These are phyloP conservation scores for Aspergillus neotritici DNA, from an alignment of 2,329 filamentous ascomycete genomes.

Conservation along the genomic window DNA sequence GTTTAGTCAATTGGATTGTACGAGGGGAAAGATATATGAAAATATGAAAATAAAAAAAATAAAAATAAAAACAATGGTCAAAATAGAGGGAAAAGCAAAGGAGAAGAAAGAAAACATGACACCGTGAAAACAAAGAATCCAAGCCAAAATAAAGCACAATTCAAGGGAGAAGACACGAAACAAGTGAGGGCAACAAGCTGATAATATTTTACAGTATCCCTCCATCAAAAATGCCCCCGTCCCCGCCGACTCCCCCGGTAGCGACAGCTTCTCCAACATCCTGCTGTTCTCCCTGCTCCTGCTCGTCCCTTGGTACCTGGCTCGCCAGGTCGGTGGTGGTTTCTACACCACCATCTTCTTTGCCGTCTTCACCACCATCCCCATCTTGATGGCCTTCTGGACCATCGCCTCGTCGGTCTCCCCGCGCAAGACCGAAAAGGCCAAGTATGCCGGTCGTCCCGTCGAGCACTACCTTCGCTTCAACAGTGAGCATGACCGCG, in stretches of 20 bases:
- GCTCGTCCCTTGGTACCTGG: slow-evolving; percentile 69
- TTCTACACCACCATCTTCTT: slow-evolving; percentile 86
- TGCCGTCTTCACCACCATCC: slow-evolving; percentile 68
- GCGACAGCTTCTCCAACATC: slow-evolving; percentile 80
- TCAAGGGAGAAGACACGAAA: too few relatives aligned
- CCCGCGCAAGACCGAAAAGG: slow-evolving; percentile 90
- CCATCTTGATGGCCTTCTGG: slow-evolving; percentile 80
- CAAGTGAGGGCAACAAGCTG: slow-evolving; percentile 4
- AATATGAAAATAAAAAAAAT: too few relatives aligned
- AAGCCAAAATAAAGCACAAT: too few relatives aligned
- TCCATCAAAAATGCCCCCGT: slow-evolving; percentile 91
- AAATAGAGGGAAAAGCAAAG: too few relatives aligned
- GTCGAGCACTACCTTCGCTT: slow-evolving; percentile 74
- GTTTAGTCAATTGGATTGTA: not conserved
- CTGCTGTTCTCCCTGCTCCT: slow-evolving; percentile 66
- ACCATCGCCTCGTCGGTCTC: slow-evolving; percentile 70
- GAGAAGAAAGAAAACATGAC: too few relatives aligned
- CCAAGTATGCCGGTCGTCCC: slow-evolving; percentile 73
- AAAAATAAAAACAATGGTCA: slow-evolving; percentile 1
- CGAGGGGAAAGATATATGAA: too few relatives aligned
- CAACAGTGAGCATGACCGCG: slow-evolving; percentile 42
- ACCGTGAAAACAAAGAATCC: too few relatives aligned
- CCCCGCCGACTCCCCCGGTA: slow-evolving; percentile 79
- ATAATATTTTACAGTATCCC: slow-evolving; percentile 56
- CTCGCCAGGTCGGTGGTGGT: slow-evolving; percentile 78